Percentiles rank a stretch among this genome's conserved stretches.
These are phyloP conservation scores for Exophiala calicioides DNA, from an alignment of 2,329 filamentous ascomycete genomes.

Conservation along the genomic window DNA sequence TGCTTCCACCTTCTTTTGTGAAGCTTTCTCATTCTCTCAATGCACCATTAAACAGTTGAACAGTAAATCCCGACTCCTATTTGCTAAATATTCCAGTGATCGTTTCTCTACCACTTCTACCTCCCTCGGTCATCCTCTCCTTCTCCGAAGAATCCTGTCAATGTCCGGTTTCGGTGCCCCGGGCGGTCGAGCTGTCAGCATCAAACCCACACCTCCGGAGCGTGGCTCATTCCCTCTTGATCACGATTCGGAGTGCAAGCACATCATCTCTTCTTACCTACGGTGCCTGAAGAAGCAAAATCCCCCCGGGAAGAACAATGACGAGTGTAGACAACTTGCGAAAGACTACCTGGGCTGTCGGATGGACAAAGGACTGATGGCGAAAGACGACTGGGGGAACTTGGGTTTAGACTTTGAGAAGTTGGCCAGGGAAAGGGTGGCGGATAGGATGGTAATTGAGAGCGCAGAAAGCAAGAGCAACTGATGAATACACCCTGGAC, in stretches of 20 bases:
- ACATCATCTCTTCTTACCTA: constrained; percentile 82
- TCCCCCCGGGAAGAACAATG: constrained; percentile 78
- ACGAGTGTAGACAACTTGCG: constrained; percentile 79
- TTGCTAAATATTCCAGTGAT: background rate
- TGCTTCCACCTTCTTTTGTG: too few relatives aligned
- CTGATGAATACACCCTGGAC: constrained; percentile 2
- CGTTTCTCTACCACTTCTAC: background rate
- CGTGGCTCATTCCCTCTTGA: constrained; percentile 95
- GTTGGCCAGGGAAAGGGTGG: constrained; percentile 5
- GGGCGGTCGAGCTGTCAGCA: constrained; percentile 63
- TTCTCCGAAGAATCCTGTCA: background rate
- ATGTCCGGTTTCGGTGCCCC: constrained; percentile 65
- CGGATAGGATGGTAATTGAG: background rate
- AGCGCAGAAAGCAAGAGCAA: constrained; percentile 1
- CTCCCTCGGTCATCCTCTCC: background rate
- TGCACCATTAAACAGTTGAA: too few relatives aligned
- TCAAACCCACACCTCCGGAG: constrained; percentile 76
- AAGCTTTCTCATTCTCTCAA: too few relatives aligned
- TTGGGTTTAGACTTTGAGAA: constrained; percentile 70
- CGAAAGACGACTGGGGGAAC: constrained; percentile 91
- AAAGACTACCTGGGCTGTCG: constrained; percentile 88
- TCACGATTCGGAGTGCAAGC: constrained; percentile 93
- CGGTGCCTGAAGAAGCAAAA: constrained; percentile 69
- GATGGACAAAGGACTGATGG: constrained; percentile 98
- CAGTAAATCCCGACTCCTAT: too few relatives aligned